Base-by-base conservation (phyloP, 805 yeast genomes). In the Priceomyces fermenticarens region DNA sequence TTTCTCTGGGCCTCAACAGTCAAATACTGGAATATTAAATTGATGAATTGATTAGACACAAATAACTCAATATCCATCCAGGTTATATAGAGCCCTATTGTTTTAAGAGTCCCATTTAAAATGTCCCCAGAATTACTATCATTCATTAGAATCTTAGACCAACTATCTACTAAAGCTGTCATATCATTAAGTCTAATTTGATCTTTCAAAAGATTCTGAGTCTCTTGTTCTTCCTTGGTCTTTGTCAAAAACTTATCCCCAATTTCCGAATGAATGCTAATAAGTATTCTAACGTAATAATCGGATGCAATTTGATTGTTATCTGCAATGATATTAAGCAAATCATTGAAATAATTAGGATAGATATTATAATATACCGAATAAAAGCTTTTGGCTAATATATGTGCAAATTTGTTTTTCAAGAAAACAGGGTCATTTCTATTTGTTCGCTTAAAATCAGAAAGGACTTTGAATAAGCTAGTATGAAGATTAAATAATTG, bases 41-140 rank as follows among this genome's bases (percentile, higher is more conserved):
- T 62, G 52, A 87, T 66, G 49, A 77, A 81, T 15, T 77, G 77
- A 27, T 76, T 72, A 37, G 78, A 79, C 25, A 89, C 73, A 40
- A 91, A 79, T 51, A 88, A 69, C 40, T 82, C 71, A 45, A 90
- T 81, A 58, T 88, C 95, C 59, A 90, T 88, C 99, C 99, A 93
- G 16, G 90, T 82, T 16, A 89, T 85, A 75, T 85, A 93, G 10
- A 80, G 80, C 9, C 97, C 97, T 41, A 93, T 78, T 41, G 81
- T 81, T 39, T 72, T 71, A 37, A 88, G 71, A 5, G 80, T 66
- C 44, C 76, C 75, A 46, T 75, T 79, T 53, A 86, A 51, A 46
- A 85, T 73, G 44, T 78, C 80, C 5, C 49, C 52, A 9, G 54
- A 45, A 30, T 41, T 42, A 51, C 51, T 32, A 41, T 51, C 25